Evolutionary conservation across 2,329 filamentous ascomycete species (phyloP).

Genomic region (Zymoseptoria ardabiliae): DNA sequence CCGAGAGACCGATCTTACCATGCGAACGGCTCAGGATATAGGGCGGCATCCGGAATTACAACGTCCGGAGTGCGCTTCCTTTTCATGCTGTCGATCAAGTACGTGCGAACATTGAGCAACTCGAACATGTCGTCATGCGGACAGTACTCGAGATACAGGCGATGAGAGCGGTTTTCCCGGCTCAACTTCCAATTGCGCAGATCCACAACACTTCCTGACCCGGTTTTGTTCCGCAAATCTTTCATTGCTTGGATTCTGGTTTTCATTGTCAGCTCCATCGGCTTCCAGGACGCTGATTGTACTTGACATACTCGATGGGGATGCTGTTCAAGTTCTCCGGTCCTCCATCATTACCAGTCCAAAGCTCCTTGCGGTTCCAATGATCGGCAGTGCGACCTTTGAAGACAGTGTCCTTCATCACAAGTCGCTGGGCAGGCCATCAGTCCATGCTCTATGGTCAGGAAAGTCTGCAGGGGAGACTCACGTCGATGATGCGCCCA

Average conservation of each 20-base stretch:
- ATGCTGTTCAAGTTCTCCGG: background rate
- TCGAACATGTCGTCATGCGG: background rate
- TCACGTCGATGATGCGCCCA: slow-evolving; percentile 1
- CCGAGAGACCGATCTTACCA: background rate
- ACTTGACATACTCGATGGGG: background rate
- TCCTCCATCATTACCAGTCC: background rate
- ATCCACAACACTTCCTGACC: background rate
- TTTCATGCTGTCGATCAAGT: background rate
- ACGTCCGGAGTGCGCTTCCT: background rate
- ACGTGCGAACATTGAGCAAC: background rate
- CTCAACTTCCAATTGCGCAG: slow-evolving; percentile 2
- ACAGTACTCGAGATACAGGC: slow-evolving; percentile 7
- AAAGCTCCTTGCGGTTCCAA: background rate
- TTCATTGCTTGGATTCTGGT: slow-evolving; percentile 3
- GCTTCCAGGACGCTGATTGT: background rate
- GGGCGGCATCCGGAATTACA: background rate
- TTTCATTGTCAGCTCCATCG: background rate
- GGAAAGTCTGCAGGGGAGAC: background rate
- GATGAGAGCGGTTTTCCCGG: background rate
- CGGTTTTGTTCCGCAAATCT: background rate
- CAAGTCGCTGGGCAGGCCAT: background rate
- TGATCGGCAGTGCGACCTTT: background rate
- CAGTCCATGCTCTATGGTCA: background rate
- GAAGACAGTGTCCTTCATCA: background rate
- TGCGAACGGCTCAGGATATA: background rate